These are phyloP conservation scores for Venturia aucupariae DNA, from an alignment of 2,329 filamentous ascomycete genomes.

Conservation along the genomic window DNA sequence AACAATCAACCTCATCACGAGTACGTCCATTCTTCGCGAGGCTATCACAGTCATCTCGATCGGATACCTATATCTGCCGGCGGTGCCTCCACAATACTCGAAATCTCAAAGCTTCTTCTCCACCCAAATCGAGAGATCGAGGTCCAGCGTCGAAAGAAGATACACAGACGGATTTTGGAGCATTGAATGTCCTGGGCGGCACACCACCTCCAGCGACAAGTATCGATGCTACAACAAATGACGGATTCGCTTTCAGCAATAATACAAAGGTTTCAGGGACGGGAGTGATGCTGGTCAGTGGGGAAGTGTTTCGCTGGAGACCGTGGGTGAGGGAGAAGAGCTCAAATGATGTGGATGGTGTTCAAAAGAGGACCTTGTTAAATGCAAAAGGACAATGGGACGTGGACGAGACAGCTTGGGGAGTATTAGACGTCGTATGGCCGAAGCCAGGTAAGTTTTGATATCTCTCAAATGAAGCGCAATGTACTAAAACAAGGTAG, in stretches of 20 bases:
- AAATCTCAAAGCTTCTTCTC: neutral
- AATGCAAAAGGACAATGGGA: slow-evolving; percentile 80
- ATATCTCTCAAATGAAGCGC: neutral
- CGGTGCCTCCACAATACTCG: slow-evolving; percentile 9
- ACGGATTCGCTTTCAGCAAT: slow-evolving; percentile 82
- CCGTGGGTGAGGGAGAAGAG: slow-evolving; percentile 55
- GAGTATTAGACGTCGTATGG: slow-evolving; percentile 68
- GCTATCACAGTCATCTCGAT: neutral
- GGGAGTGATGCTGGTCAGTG: slow-evolving; percentile 70
- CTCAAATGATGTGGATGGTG: slow-evolving; percentile 27
- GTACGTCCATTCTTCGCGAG: neutral
- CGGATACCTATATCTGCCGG: neutral
- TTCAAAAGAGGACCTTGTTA: slow-evolving; percentile 41
- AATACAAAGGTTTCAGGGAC: slow-evolving; percentile 60
- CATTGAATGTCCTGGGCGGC: slow-evolving; percentile 69
- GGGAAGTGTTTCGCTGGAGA: slow-evolving; percentile 81
- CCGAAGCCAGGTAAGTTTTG: slow-evolving; percentile 68
- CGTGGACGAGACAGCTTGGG: slow-evolving; percentile 60
- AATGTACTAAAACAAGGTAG: slow-evolving; percentile 35
- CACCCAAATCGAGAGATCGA: slow-evolving; percentile 13
- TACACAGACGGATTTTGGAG: slow-evolving; percentile 54
- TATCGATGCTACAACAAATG: slow-evolving; percentile 69
- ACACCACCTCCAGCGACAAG: slow-evolving; percentile 69
- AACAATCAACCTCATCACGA: neutral
- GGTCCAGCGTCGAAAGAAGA: slow-evolving; percentile 15